Percentiles rank a stretch among this genome's conserved stretches.
Evolutionary conservation across 305 asterid species (phyloP).

Genomic region (Ilex paraguariensis): DNA sequence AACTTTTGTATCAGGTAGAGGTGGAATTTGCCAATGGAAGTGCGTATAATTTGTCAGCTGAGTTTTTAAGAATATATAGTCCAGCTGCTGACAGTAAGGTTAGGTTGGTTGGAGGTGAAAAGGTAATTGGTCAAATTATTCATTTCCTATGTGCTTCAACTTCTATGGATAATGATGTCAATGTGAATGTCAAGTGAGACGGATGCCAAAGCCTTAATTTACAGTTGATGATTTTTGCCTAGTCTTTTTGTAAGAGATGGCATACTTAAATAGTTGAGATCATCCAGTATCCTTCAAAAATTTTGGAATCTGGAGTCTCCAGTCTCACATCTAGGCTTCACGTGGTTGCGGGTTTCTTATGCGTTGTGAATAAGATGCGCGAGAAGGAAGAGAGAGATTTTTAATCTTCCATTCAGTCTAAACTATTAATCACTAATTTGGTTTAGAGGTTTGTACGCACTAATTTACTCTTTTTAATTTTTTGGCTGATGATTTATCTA

Average conservation of each 20-base stretch:
- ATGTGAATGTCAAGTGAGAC: too few species aligned
- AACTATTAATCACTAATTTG: not conserved
- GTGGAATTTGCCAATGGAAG: slow-evolving; percentile 56
- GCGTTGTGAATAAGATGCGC: too few species aligned
- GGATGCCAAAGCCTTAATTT: too few species aligned
- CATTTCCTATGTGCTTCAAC: not conserved
- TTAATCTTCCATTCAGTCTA: not conserved
- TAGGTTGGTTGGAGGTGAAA: slow-evolving; percentile 69
- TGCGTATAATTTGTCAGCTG: slow-evolving; percentile 55
- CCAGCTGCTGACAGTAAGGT: slow-evolving; percentile 83
- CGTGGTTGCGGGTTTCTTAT: too few species aligned
- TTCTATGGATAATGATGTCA: not conserved
- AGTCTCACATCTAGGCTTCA: too few species aligned
- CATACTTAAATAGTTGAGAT: not conserved
- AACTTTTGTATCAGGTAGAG: slow-evolving; percentile 47
- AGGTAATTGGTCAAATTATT: slow-evolving; percentile 34
- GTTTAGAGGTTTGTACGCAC: too few species aligned
- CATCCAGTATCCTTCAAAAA: not conserved
- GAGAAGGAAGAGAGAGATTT: not conserved
- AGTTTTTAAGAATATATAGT: slow-evolving; percentile 64
- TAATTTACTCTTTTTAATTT: not conserved
- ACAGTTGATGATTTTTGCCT: not conserved
- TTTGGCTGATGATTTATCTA: not conserved
- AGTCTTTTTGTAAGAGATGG: not conserved
- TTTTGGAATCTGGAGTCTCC: too few species aligned